Base-by-base conservation (phyloP, 2,329 filamentous ascomycete species). In the Pseudonectria foliicola region DNA sequence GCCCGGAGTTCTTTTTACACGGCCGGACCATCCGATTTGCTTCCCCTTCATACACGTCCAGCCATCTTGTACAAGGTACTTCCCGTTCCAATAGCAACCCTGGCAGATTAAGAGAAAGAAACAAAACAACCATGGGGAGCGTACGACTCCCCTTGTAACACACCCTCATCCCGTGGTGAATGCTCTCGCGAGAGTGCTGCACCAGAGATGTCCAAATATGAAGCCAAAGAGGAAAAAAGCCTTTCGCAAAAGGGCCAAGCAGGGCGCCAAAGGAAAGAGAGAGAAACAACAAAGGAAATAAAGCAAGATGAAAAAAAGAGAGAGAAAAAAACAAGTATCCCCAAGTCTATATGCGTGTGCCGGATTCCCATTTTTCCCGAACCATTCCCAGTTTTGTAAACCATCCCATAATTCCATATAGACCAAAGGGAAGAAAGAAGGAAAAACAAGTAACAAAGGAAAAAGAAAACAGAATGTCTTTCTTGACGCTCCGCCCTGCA, bases 291-390 rank as follows among this genome's bases (percentile, higher is more conserved):
- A 28, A 28, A 29, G 31, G 31, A 27, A 34, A 27, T 36, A 34
- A 40, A n/a, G n/a, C n/a, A n/a, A n/a, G n/a, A n/a, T n/a, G n/a
- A 42, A 37, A 40, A 45, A 27, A 30, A 33, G 43, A 43, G 34
- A 38, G 30, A 34, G 34, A 27, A 16, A 30, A 37, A 29, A 31
- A 31, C 13, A 13, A 44, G 29, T 39, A 37, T 34, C 44, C 43
- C 45, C 45, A 31, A 50, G 43, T 54, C 51, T 54, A 54, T 54
- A 53, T 53, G 50, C 50, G 42, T 38, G 33, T 46, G 38, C 33
- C 40, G 36, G 44, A 39, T 39, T 38, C 44, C 41, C 28, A 40
- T 46, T 48, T 53, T 53, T 52, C 43, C 49, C 46, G 37, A 44
- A 31, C 44, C 44, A 30, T 41, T 50, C 44, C 49, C 48, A 50